These are phyloP conservation scores for Solanum megistacrolobum DNA, from an alignment of 257 asterid genomes.

Conservation along the genomic window DNA sequence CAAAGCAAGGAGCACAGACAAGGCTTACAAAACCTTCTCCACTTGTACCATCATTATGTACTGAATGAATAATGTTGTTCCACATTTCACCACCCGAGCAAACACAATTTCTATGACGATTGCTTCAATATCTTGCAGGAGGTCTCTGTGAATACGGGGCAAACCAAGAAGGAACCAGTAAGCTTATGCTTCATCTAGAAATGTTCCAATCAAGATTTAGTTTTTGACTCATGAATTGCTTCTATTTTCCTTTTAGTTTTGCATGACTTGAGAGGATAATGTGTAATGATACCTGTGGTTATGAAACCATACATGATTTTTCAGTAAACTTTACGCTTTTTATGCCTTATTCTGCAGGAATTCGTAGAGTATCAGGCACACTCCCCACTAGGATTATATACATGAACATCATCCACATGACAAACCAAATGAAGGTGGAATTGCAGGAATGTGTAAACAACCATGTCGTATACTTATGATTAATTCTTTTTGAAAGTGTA, in stretches of 20 bases:
- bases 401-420: conserved; percentile 81
- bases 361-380: conserved; percentile 13
- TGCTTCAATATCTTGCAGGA: conserved; percentile 26
- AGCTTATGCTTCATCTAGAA: conserved; percentile 10
- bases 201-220: background rate
- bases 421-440: conserved; percentile 32
- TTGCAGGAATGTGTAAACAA: conserved; percentile 27
- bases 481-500: background rate
- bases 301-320: background rate
- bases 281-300: background rate
- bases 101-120: background rate
- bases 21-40: background rate
- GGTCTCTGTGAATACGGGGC: conserved; percentile 17
- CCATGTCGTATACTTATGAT: no score
- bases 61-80: background rate
- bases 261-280: background rate
- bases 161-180: conserved; percentile 34
- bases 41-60: background rate
- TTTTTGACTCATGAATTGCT: background rate
- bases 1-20: background rate
- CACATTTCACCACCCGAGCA: background rate
- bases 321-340: background rate
- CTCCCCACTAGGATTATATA: conserved; percentile 57
- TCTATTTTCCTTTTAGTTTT: background rate
- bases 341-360: conserved; percentile 32